Evolutionary conservation across 345 rosid species (phyloP).

Genomic region (Kandelia obovata): DNA sequence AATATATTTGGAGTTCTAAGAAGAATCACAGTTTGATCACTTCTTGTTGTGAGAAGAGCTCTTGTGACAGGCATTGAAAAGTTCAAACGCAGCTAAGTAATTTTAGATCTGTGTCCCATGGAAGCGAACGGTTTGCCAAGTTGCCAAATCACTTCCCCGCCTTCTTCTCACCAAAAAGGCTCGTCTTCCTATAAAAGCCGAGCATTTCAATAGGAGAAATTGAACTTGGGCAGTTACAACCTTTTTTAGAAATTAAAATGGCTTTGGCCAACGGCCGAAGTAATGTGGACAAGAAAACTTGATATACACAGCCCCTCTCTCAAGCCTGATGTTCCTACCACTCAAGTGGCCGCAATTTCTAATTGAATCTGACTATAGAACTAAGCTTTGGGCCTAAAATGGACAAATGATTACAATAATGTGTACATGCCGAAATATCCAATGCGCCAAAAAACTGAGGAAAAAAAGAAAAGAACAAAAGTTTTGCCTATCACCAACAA

Average conservation of each 20-base stretch:
- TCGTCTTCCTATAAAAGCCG: background rate
- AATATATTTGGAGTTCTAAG: too few species aligned
- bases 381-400: slow-evolving; percentile 17
- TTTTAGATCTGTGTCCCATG: too few species aligned
- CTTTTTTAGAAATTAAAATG: slow-evolving; percentile 1
- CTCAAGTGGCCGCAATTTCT: slow-evolving; percentile 10
- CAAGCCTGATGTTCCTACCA: slow-evolving; percentile 22
- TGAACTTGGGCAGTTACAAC: background rate
- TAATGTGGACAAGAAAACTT: slow-evolving; percentile 1
- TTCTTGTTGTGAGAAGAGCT: too few species aligned
- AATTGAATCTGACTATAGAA: slow-evolving; percentile 15
- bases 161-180: background rate
- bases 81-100: too few species aligned
- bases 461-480: slow-evolving; percentile 5
- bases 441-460: slow-evolving; percentile 23
- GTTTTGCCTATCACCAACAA: slow-evolving; percentile 24
- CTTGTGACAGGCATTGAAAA: too few species aligned
- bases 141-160: too few species aligned
- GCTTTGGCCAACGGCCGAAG: background rate
- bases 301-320: slow-evolving; percentile 17
- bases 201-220: background rate
- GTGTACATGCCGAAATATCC: slow-evolving; percentile 29
- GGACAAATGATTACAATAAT: slow-evolving; percentile 20
- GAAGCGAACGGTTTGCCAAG: too few species aligned
- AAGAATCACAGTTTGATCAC: too few species aligned